Base-by-base conservation (phyloP, 2,329 filamentous ascomycete species). In the Knoxdaviesia proteae region DNA sequence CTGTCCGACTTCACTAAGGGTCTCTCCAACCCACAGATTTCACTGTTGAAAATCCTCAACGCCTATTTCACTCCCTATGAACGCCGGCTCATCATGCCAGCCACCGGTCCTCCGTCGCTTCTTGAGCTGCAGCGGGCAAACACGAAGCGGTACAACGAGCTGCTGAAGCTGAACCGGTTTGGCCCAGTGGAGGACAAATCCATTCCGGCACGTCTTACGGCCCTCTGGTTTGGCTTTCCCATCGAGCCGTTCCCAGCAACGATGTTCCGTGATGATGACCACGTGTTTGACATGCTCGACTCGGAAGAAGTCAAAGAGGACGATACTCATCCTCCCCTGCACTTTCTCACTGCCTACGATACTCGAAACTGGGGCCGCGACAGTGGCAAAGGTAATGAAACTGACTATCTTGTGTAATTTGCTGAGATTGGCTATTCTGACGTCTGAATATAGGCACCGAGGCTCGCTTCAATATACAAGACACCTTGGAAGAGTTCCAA, bases 171-270 rank as follows among this genome's bases (percentile, higher is more conserved):
- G 20, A 50, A 48, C 2, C 52, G 54, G 1, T 61, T 63, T 45
- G 50, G 45, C 5, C 20, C 20, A 20, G 20, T 20, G 20, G 46
- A 53, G 6, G 30, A 45, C 1, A 47, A 52, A 5, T 52, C 53
- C 1, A 44, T 65, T 10, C 53, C 54, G 3, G 56, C 59, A n/a
- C 67, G 65, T 49, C 45, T 69, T 44, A 53, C 64, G 0, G 58
- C 66, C 53, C 53, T 65, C 38, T 67, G 61, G 49, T 68, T 67
- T 45, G 65, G 65, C 1, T 49, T 67, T 5, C 62, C 63, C 0
- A 54, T 67, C 3, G 61, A 60, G 41, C 63, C 65, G 0, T 48
- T 62, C 8, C 7, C 47, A 36, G 41, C 43, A 6, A 38, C 39
- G 7, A 45, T 57, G 6, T 37, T 47, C 1, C 45, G 47, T 4